Percentiles rank a stretch among this genome's conserved stretches.
These are phyloP conservation scores for Trypanosomatidae sp. DNA, from an alignment of 208 protist genomes.

Conservation along the genomic window DNA sequence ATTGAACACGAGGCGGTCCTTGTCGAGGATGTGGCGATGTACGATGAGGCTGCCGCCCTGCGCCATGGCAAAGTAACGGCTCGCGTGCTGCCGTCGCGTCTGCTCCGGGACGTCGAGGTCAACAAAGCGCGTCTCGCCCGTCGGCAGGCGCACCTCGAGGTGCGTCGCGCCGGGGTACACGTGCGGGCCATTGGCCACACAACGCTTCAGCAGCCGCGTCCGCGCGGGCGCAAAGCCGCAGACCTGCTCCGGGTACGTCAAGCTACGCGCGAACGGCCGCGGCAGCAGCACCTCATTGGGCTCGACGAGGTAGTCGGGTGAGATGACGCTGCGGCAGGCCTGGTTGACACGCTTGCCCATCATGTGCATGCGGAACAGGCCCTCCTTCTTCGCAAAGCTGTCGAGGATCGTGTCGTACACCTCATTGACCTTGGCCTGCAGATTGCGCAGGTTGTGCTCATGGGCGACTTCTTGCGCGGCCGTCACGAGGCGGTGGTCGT, in stretches of 20 bases:
- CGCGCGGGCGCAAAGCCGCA: conserved; percentile 51
- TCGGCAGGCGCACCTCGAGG: conserved; percentile 72
- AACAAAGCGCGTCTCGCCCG: conserved; percentile 64
- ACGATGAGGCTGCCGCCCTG: conserved; percentile 81
- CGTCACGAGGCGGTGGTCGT: conserved; percentile 22
- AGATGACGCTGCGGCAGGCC: conserved; percentile 98
- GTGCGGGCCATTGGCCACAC: conserved; percentile 96
- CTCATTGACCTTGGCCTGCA: conserved; percentile 75
- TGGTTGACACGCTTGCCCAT: conserved; percentile 99
- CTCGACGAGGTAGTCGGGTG: conserved; percentile 96
- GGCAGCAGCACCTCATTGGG: conserved; percentile 95
- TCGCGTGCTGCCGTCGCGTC: conserved; percentile 62
- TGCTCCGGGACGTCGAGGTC: conserved; percentile 61
- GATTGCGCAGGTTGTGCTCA: conserved; percentile 77
- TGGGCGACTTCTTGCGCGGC: conserved; percentile 43
- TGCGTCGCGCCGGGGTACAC: conserved; percentile 97
- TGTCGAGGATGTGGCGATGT: conserved; percentile 94
- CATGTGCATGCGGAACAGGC: conserved; percentile 99
- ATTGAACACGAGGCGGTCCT: conserved; percentile 98
- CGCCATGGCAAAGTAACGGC: conserved; percentile 65
- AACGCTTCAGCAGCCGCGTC: conserved; percentile 81
- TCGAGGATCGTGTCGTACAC: conserved; percentile 59
- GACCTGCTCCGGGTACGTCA: conserved; percentile 96
- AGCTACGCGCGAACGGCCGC: conserved; percentile 85
- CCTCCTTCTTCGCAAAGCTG: conserved; percentile 98